These are phyloP conservation scores for Calocera viscosa DNA, from an alignment of 768 basidiomycete species.

Conservation along the genomic window DNA sequence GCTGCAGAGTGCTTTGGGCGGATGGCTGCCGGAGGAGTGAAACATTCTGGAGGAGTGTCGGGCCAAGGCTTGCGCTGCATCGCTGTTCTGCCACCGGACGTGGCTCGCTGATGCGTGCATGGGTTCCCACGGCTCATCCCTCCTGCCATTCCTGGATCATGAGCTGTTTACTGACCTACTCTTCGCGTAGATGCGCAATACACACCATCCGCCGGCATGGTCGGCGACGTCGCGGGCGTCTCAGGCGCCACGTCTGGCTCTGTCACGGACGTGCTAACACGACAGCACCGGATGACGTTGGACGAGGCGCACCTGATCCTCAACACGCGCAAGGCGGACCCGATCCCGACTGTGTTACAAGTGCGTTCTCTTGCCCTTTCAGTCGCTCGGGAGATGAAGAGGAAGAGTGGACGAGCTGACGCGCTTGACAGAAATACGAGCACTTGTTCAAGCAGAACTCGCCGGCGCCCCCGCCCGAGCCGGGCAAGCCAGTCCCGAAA, in stretches of 20 bases:
- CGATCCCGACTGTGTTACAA: constrained; percentile 56
- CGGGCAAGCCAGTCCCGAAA: constrained; percentile 34
- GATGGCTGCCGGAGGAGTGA: too few species aligned
- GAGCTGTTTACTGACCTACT: not conserved
- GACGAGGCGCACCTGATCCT: constrained; percentile 91
- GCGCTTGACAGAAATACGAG: constrained; percentile 64
- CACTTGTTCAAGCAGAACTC: constrained; percentile 85
- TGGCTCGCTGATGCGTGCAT: too few species aligned
- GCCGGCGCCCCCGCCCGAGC: constrained; percentile 41
- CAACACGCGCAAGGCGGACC: constrained; percentile 66
- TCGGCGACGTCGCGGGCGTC: constrained; percentile 58
- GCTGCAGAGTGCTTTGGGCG: too few species aligned
- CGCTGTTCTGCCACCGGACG: too few species aligned
- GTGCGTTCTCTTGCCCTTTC: constrained; percentile 31
- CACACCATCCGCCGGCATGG: constrained; percentile 56
- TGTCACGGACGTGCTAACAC: constrained; percentile 64
- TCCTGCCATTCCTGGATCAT: too few species aligned
- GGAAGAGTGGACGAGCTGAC: not conserved
- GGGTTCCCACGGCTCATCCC: too few species aligned
- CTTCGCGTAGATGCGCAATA: constrained; percentile 63
- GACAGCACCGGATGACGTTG: constrained; percentile 80
- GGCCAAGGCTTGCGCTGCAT: too few species aligned
- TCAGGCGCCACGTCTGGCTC: constrained; percentile 64
- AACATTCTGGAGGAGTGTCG: too few species aligned
- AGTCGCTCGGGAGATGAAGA: not conserved